Evolutionary conservation across 2,329 filamentous ascomycete species (phyloP).

Genomic region (Fusarium xyrophilum): DNA sequence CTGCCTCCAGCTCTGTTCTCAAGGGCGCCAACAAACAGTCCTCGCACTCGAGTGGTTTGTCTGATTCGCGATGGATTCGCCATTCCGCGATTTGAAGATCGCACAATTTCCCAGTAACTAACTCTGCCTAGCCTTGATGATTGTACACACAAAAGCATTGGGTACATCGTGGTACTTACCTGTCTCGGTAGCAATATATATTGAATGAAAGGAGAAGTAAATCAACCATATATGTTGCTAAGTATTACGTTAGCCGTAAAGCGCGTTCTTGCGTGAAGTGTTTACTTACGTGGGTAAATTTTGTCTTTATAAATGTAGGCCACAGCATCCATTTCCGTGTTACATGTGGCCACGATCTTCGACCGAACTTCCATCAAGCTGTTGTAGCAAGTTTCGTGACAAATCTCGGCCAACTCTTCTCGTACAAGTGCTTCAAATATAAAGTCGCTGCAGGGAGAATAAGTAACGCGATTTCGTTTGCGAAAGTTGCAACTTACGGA

Average conservation of each 20-base stretch:
- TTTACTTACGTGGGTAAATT: neutral
- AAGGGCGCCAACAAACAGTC: neutral
- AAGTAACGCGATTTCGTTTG: neutral
- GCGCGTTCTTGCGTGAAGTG: accelerated
- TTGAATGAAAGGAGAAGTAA: neutral
- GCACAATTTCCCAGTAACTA: neutral
- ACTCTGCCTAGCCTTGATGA: neutral
- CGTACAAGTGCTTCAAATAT: neutral
- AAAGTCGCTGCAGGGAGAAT: neutral
- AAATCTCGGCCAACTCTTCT: neutral
- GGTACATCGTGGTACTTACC: neutral
- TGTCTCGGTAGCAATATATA: neutral
- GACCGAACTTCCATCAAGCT: neutral
- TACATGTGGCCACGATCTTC: neutral
- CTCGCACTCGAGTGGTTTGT: neutral
- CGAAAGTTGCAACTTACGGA: neutral
- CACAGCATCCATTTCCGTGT: neutral
- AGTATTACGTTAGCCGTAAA: too few species aligned
- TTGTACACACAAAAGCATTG: too few species aligned
- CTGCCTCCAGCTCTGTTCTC: neutral
- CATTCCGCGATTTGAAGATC: neutral
- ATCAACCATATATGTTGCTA: neutral
- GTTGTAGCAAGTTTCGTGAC: neutral
- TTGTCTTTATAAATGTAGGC: neutral
- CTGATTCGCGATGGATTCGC: neutral